Evolutionary conservation across 2,329 filamentous ascomycete species (phyloP).

Genomic region (Hymenoscyphus linearis): DNA sequence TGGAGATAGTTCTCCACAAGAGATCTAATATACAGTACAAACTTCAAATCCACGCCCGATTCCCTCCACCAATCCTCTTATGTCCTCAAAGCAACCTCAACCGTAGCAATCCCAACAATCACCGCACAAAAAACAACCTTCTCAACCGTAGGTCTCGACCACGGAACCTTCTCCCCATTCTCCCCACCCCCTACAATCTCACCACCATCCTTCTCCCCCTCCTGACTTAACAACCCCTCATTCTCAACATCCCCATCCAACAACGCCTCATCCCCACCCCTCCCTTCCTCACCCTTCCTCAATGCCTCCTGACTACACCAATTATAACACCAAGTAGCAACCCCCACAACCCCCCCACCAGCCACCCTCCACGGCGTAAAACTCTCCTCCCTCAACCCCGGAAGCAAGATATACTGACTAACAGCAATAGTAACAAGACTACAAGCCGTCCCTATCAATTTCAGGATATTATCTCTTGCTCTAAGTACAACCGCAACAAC

Average conservation of each 20-base stretch:
- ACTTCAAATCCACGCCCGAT: background rate
- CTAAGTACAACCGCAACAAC: constrained; percentile 19
- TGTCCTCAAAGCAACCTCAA: constrained; percentile 12
- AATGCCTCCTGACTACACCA: constrained; percentile 16
- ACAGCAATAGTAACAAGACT: constrained; percentile 18
- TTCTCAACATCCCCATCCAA: constrained; percentile 1
- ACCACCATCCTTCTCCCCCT: background rate
- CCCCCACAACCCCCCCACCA: constrained; percentile 17
- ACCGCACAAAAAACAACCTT: constrained; percentile 12
- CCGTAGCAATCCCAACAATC: constrained; percentile 9
- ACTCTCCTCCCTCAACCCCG: constrained; percentile 10
- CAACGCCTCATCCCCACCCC: background rate
- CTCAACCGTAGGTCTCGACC: constrained; percentile 7
- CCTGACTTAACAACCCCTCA: background rate
- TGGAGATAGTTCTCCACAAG: too few species aligned
- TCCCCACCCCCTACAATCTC: background rate
- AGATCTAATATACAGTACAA: background rate
- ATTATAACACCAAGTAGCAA: constrained; percentile 21
- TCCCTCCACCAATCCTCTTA: background rate
- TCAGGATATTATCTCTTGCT: constrained; percentile 21
- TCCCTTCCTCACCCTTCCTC: constrained; percentile 2
- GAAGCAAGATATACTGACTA: constrained; percentile 19
- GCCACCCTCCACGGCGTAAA: constrained; percentile 18
- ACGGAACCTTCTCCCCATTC: background rate
- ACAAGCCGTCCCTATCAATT: constrained; percentile 19